These are phyloP conservation scores for Ophiostoma sp. DNA, from an alignment of 2,329 filamentous ascomycete species.

Conservation along the genomic window DNA sequence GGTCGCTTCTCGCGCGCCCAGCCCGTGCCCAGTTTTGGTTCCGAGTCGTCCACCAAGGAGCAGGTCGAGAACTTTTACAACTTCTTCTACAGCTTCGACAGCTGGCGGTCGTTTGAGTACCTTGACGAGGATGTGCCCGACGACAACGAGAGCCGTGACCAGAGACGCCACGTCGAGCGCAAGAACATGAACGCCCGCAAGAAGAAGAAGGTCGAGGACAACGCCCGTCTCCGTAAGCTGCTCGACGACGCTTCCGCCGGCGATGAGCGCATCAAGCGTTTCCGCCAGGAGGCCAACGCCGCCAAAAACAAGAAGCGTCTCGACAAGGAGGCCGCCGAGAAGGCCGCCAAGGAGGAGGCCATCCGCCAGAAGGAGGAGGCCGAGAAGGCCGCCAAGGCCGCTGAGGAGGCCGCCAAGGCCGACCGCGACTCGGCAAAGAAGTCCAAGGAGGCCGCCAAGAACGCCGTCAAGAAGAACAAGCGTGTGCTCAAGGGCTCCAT, in stretches of 20 bases:
- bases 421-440: conserved; percentile 85
- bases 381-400: conserved; percentile 71
- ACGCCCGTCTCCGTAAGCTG: conserved; percentile 77
- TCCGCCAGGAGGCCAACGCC: conserved; percentile 85
- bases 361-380: conserved; percentile 78
- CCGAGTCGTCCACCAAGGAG: conserved; percentile 77
- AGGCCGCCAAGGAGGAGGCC: conserved; percentile 80
- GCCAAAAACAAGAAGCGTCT: conserved; percentile 93
- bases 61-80: conserved; percentile 97
- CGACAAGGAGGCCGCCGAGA: conserved; percentile 87
- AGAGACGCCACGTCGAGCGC: conserved; percentile 95
- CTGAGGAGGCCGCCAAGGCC: conserved; percentile 79
- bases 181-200: conserved; percentile 97
- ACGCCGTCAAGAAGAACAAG: conserved; percentile 99
- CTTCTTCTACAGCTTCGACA: conserved; percentile 99
- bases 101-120: conserved; percentile 96
- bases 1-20: conserved; percentile 86
- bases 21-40: conserved; percentile 80
- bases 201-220: conserved; percentile 99
- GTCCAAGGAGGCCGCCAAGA: conserved; percentile 97
- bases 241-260: conserved; percentile 78
- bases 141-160: conserved; percentile 97
- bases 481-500: conserved; percentile 87
- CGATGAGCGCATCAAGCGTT: conserved; percentile 96
- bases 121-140: conserved; percentile 98